phyloP scores from a whole-genome alignment of 2,329 filamentous ascomycete species.

The Leptosphaerulina australis region DNA sequence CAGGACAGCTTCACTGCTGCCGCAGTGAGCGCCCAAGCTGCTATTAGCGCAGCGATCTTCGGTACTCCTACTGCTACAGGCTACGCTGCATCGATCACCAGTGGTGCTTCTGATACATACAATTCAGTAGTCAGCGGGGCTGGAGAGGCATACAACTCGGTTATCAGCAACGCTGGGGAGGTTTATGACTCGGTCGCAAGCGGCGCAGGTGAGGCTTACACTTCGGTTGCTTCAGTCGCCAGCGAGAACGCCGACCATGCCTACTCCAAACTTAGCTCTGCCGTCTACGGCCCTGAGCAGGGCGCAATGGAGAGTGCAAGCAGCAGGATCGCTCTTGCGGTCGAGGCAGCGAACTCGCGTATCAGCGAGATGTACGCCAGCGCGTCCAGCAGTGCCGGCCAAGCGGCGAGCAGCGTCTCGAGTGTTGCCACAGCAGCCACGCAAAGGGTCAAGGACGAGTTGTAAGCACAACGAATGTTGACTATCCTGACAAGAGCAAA shows the following conservation, averaged over 20 bases:
- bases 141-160: constrained; percentile 54
- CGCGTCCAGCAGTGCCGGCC: constrained; percentile 50
- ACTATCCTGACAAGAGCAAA: neutral
- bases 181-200: constrained; percentile 50
- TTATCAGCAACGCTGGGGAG: constrained; percentile 54
- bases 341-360: constrained; percentile 53
- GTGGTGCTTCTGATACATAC: constrained; percentile 44
- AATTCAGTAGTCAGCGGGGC: constrained; percentile 55
- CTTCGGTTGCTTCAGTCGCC: constrained; percentile 54
- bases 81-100: constrained; percentile 45
- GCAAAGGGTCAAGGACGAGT: constrained; percentile 58
- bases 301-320: constrained; percentile 55
- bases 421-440: constrained; percentile 49
- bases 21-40: constrained; percentile 60
- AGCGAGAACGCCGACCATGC: constrained; percentile 48
- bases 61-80: constrained; percentile 58
- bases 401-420: constrained; percentile 54
- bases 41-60: constrained; percentile 63
- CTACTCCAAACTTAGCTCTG: constrained; percentile 50
- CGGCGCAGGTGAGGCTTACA: constrained; percentile 46
- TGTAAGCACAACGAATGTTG: constrained; percentile 44
- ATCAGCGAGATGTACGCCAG: constrained; percentile 50
- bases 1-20: constrained; percentile 61
- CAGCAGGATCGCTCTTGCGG: constrained; percentile 49
- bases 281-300: constrained; percentile 56